These are phyloP conservation scores for Xerocomus cyaneibrunnescens DNA, from an alignment of 1,284 basidiomycete species.

Conservation along the genomic window DNA sequence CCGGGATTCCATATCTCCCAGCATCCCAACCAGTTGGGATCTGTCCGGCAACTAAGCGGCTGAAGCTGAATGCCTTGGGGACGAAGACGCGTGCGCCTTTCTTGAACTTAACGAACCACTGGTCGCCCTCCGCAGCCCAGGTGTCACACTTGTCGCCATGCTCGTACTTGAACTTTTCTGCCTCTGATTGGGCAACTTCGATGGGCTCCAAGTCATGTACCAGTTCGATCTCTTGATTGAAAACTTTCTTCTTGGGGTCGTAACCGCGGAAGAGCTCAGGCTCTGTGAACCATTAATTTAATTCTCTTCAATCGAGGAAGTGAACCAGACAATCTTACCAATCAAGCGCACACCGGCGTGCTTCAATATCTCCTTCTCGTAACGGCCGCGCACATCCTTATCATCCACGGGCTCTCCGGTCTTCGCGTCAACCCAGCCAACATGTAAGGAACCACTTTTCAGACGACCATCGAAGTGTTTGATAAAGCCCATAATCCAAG, in stretches of 20 bases:
- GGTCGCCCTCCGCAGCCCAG: slow-evolving; percentile 87
- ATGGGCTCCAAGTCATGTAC: slow-evolving; percentile 96
- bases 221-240: slow-evolving; percentile 96
- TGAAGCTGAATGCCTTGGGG: slow-evolving; percentile 95
- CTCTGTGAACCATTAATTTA: slow-evolving; percentile 51
- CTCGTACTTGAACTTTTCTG: slow-evolving; percentile 93
- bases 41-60: slow-evolving; percentile 93
- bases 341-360: slow-evolving; percentile 97
- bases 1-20: slow-evolving; percentile 95
- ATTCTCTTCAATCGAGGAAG: not conserved
- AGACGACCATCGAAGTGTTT: slow-evolving; percentile 98
- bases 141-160: slow-evolving; percentile 97
- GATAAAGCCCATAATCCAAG: slow-evolving; percentile 99
- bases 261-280: slow-evolving; percentile 98
- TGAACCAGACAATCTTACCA: slow-evolving; percentile 50
- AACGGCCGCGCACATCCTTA: slow-evolving; percentile 92
- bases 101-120: slow-evolving; percentile 98
- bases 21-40: slow-evolving; percentile 97
- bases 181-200: slow-evolving; percentile 89
- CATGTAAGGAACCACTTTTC: slow-evolving; percentile 89
- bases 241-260: slow-evolving; percentile 95
- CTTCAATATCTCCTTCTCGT: slow-evolving; percentile 91
- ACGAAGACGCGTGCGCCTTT: slow-evolving; percentile 93
- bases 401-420: slow-evolving; percentile 97
- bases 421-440: slow-evolving; percentile 98